phyloP scores from a whole-genome alignment of 768 basidiomycete genomes.

The Lentinula edodes region DNA sequence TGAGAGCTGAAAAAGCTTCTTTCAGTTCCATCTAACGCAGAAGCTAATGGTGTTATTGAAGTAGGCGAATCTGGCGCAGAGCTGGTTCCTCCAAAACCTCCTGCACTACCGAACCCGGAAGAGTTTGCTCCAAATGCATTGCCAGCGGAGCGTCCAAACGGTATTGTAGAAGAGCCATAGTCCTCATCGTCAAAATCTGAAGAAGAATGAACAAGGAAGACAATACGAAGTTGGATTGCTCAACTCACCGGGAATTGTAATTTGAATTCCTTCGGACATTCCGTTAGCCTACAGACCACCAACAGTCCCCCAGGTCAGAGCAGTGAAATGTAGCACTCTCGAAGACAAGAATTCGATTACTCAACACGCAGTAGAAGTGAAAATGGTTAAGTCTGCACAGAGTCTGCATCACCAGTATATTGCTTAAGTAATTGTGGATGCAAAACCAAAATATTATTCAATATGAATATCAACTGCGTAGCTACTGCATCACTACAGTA shows the following conservation, averaged over 20 bases:
- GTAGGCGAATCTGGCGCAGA: constrained; percentile 68
- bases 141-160: constrained; percentile 60
- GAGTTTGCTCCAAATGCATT: constrained; percentile 38
- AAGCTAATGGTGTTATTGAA: constrained; percentile 42
- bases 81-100: constrained; percentile 21
- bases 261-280: constrained; percentile 45
- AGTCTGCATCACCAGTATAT: too few relatives aligned
- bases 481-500: too few relatives aligned
- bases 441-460: too few relatives aligned
- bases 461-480: too few relatives aligned
- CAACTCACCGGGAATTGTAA: constrained; percentile 56
- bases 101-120: constrained; percentile 9
- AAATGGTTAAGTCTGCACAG: too few relatives aligned
- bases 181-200: constrained; percentile 81
- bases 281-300: not conserved
- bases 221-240: constrained; percentile 1
- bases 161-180: constrained; percentile 50
- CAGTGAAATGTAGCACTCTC: not conserved
- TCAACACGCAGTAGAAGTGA: too few relatives aligned
- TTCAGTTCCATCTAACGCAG: constrained; percentile 38
- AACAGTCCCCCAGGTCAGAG: not conserved
- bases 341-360: not conserved
- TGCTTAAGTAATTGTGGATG: too few relatives aligned
- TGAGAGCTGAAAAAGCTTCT: constrained; percentile 63
- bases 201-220: constrained; percentile 5